Evolutionary conservation across 352 stramenopile genomes (phyloP), one percentile per base, ranked within the genome.

Genomic region (Thraustochytrium striatum): DNA sequence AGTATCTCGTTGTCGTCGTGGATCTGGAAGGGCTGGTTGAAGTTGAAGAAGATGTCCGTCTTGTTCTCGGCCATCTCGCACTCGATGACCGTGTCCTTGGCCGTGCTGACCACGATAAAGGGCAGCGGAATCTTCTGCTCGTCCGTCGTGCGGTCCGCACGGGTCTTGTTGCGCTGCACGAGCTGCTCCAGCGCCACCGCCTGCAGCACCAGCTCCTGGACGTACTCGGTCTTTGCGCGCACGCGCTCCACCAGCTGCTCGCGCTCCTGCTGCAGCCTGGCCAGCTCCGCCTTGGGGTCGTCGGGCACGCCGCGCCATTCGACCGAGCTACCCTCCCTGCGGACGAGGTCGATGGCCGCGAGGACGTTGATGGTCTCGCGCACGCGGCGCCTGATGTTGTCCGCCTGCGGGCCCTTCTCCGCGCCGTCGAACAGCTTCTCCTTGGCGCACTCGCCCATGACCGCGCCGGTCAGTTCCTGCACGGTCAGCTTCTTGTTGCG

Each of bases 51-150:
- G 28, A 94, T 92, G 69, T 95, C 89, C 57, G 93, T 88, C 0
- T 89, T 88, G 58, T 93, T 89, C 84, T 95, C 90, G n/a, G 88
- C 91, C 88, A 95, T 93, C 57, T 95, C 90, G 73, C 89, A 94
- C 82, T 95, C 89, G 69, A 95, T 93, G 47, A 94, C 87, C 0
- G 90, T 93, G 82, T 93, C 88, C 65, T 93, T 93, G 85, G 85
- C 87, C 2, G 90, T 95, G 81, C 92, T 94, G 35, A 95, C 89
- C 3, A 91, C 88, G 53, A 95, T 92, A 72, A 95, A 95, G 36
- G 90, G 90, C 33, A 94, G 65, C 36, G 91, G 91, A 38, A 94
- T 90, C 25, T 32, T 30, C 43, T 75, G 61, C 9, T 9, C 47
- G 5, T 9, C 9, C 30, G 43, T 30, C 1, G 3, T 50, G 19